Evolutionary conservation across 768 basidiomycete species (phyloP).

Genomic region (Pulveroboletus sp.): DNA sequence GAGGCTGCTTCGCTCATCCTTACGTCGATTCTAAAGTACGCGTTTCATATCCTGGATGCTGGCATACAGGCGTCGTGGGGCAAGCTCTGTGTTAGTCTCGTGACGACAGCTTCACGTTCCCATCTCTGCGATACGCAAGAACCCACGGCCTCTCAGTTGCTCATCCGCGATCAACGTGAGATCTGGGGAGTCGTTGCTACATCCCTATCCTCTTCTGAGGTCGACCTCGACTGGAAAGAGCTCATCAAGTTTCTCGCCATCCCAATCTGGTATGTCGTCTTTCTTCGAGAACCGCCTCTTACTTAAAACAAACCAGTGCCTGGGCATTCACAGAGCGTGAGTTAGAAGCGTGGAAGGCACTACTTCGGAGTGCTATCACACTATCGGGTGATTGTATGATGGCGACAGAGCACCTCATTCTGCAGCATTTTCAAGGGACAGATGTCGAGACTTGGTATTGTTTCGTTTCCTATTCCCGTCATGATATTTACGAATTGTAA

Average conservation of each 20-base stretch:
- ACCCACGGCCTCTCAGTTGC: slow-evolving; percentile 22
- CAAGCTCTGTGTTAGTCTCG: slow-evolving; percentile 44
- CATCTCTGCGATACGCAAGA: slow-evolving; percentile 35
- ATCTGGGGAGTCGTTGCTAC: slow-evolving; percentile 48
- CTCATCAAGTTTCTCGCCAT: slow-evolving; percentile 43
- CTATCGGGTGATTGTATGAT: slow-evolving; percentile 7
- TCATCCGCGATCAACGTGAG: slow-evolving; percentile 29
- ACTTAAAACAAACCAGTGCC: slow-evolving; percentile 34
- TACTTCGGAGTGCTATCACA: slow-evolving; percentile 33
- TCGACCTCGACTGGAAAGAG: slow-evolving; percentile 36
- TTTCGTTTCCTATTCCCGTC: neutral
- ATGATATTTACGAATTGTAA: slow-evolving; percentile 7
- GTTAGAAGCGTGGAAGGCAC: slow-evolving; percentile 38
- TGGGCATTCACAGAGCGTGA: slow-evolving; percentile 46
- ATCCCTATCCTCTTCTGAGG: slow-evolving; percentile 26
- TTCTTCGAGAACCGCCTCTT: neutral
- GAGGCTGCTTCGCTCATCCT: slow-evolving; percentile 46
- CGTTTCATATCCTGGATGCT: slow-evolving; percentile 39
- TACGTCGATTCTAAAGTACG: slow-evolving; percentile 39
- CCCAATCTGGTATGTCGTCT: slow-evolving; percentile 42
- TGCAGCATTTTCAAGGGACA: slow-evolving; percentile 11
- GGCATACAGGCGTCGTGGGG: slow-evolving; percentile 44
- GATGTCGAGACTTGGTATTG: slow-evolving; percentile 23
- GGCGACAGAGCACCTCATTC: slow-evolving; percentile 15
- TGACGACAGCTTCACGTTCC: slow-evolving; percentile 39